Conservation (phyloP, 1,284 basidiomycete species). For the Porogramme epimiltina region DNA sequence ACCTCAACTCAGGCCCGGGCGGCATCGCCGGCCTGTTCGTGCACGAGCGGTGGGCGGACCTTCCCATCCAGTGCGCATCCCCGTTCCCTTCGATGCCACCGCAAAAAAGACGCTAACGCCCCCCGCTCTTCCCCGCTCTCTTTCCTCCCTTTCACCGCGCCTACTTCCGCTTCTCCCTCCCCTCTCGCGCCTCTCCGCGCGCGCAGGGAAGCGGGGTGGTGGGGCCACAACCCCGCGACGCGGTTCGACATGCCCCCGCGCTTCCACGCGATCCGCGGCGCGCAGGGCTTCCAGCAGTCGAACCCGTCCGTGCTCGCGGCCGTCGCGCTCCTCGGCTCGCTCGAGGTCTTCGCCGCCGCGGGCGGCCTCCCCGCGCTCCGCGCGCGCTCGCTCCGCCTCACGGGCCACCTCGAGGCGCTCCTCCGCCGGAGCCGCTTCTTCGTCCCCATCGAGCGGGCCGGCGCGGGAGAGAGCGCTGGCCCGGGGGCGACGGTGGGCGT, state of each 20-base stretch:
- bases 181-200: conserved; percentile 4
- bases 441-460: conserved; percentile 37
- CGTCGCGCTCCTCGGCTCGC: conserved; percentile 78
- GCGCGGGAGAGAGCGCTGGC: conserved; percentile 37
- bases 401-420: conserved; percentile 68
- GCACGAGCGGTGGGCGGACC: conserved; percentile 78
- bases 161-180: not conserved
- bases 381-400: conserved; percentile 71
- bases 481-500: conserved; percentile 50
- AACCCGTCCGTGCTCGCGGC: conserved; percentile 87
- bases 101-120: too few relatives aligned
- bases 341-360: conserved; percentile 78
- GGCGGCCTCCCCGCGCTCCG: conserved; percentile 76
- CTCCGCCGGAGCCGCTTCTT: conserved; percentile 67
- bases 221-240: conserved; percentile 88
- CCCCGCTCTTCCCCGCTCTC: not conserved
- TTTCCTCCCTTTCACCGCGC: not conserved
- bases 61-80: conserved; percentile 30
- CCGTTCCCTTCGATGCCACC: not conserved
- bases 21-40: conserved; percentile 93
- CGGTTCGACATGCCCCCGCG: conserved; percentile 89
- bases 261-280: conserved; percentile 86
- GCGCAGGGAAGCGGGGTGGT: conserved; percentile 91
- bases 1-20: conserved; percentile 94
- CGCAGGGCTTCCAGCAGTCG: conserved; percentile 94